Evolutionary conservation across 352 stramenopile genomes (phyloP), one percentile per base, ranked within the genome.

Genomic region (Blastocystis sp.): DNA sequence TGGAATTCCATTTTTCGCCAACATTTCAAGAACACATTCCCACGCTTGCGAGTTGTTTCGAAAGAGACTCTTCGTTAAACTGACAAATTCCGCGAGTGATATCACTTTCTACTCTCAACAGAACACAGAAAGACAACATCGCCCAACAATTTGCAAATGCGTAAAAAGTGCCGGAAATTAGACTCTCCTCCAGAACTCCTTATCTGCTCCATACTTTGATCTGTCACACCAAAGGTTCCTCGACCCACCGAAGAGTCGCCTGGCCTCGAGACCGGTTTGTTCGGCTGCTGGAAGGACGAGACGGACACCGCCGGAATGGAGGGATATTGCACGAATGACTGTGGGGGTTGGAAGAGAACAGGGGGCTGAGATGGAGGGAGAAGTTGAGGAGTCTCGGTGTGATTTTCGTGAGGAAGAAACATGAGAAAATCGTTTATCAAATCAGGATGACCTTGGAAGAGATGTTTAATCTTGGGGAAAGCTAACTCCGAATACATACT

Each of bases 401-500:
- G 68, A 39, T 6, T 62, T 24, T 79, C 39, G 37, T 37, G 68
- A 34, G 68, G 68, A 55, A 79, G 68, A 45, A 79, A 79, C 39
- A 24, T 39, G 53, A 56, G 34, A n/a, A 79, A 79, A 45, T 79
- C 68, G 9, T 56, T 11, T 26, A 79, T 55, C 11, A 81, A 53
- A n/a, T 81, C 70, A 20, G 50, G 47, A 26, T 81, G 70, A 13
- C 6, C n/a, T 6, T 81, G 50, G 50, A 81, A 81, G 47, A 81
- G 54, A 4, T 45, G 11, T 3, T 34, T 63, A 39, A 73, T 50
- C 63, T 73, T 20, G 20, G 11, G 59, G 26, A 16, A 37, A 26
- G 59, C 1, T 0, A 24, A 37, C 11, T 1, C 11, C 11, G 6
- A 1, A 37, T 20, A 68, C 9, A 68, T 37, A 79, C 68, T 37